Evolutionary conservation across 2,329 filamentous ascomycete species (phyloP).

Genomic region (Fusarium gaditjirri): DNA sequence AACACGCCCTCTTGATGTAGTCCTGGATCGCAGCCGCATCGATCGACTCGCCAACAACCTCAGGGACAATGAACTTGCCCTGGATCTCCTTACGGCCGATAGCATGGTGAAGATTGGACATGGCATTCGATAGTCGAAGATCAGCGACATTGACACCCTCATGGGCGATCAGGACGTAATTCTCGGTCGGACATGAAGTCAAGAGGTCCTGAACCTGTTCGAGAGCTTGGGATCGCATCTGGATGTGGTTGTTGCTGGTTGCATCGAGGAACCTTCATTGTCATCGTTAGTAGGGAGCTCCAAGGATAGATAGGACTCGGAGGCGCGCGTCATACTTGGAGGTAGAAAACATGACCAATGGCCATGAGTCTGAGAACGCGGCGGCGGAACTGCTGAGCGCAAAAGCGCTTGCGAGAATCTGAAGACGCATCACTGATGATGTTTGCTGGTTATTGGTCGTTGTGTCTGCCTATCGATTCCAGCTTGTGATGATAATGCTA

Average conservation of each 20-base stretch:
- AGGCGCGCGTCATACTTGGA: constrained; percentile 69
- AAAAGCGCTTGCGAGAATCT: constrained; percentile 61
- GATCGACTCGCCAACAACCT: constrained; percentile 65
- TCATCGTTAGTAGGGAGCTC: constrained; percentile 39
- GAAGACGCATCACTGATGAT: constrained; percentile 64
- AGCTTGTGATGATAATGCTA: constrained; percentile 40
- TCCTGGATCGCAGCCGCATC: constrained; percentile 53
- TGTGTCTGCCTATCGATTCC: constrained; percentile 41
- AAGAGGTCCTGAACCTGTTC: constrained; percentile 63
- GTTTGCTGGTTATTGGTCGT: constrained; percentile 39
- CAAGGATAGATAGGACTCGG: constrained; percentile 15
- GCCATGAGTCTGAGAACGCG: constrained; percentile 87
- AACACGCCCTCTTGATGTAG: constrained; percentile 61
- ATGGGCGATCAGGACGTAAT: constrained; percentile 83
- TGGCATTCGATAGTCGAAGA: constrained; percentile 63
- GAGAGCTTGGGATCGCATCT: constrained; percentile 59
- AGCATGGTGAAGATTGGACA: constrained; percentile 62
- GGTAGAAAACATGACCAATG: constrained; percentile 89
- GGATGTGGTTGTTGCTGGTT: constrained; percentile 56
- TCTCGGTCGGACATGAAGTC: constrained; percentile 74
- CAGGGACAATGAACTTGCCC: constrained; percentile 61
- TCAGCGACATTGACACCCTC: constrained; percentile 78
- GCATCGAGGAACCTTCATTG: constrained; percentile 49
- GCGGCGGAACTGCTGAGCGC: constrained; percentile 68
- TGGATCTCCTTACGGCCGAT: constrained; percentile 50